Evolutionary conservation across 371 early-diverging fungal species (phyloP).

Genomic region (Chytridiales sp.): DNA sequence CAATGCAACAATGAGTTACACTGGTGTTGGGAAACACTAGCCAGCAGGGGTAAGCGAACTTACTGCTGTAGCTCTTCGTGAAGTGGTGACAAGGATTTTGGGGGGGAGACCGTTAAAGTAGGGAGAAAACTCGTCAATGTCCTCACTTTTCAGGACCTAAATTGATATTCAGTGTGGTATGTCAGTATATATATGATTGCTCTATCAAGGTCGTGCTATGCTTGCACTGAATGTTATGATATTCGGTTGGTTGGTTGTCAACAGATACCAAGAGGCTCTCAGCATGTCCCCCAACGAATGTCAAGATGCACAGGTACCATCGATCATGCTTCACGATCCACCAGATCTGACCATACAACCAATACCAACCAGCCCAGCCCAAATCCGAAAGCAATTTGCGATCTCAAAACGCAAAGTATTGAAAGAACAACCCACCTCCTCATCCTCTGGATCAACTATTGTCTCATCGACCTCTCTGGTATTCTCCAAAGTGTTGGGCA

Average conservation of each 20-base stretch:
- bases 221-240: not conserved
- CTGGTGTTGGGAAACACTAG: not conserved
- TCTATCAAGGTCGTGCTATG: not conserved
- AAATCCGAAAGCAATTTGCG: not conserved
- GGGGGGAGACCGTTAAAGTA: constrained; percentile 87
- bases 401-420: not conserved
- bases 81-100: constrained; percentile 94
- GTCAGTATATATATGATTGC: not conserved
- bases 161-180: constrained; percentile 7
- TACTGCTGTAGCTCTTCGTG: constrained; percentile 41
- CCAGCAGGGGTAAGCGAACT: not conserved
- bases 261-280: not conserved
- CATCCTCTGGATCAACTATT: constrained; percentile 78
- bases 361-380: too few species aligned
- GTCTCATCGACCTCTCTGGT: constrained; percentile 93
- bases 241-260: not conserved
- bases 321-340: too few species aligned
- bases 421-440: constrained; percentile 46
- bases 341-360: too few species aligned
- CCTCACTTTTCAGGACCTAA: constrained; percentile 81
- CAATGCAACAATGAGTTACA: constrained; percentile 12
- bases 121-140: constrained; percentile 86
- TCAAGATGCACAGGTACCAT: too few species aligned
- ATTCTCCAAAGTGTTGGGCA: constrained; percentile 90
- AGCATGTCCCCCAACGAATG: too few species aligned